These are phyloP conservation scores for Ascochyta viciae-villosae DNA, from an alignment of 2,329 filamentous ascomycete species.

Conservation along the genomic window DNA sequence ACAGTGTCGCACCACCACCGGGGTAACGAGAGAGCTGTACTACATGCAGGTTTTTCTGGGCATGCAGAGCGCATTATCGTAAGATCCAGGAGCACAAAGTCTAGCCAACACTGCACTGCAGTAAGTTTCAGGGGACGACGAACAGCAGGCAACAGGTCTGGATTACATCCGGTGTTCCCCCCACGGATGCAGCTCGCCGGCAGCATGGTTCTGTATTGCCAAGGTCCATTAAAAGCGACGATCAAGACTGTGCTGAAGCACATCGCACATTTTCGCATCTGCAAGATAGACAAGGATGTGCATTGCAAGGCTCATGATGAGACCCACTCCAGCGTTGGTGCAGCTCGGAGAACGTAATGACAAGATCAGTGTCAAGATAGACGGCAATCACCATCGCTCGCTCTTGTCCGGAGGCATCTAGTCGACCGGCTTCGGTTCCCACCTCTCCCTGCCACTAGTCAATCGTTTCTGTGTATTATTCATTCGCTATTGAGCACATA, in stretches of 20 bases:
- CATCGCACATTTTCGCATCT: slow-evolving; percentile 4
- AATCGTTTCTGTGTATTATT: neutral
- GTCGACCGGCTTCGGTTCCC: neutral
- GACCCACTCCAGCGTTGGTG: neutral
- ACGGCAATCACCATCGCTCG: neutral
- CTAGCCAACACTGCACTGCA: slow-evolving; percentile 4
- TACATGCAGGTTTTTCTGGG: slow-evolving; percentile 2
- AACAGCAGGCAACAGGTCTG: neutral
- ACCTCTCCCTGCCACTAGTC: neutral
- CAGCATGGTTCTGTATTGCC: slow-evolving; percentile 6
- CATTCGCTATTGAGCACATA: neutral
- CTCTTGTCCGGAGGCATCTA: neutral
- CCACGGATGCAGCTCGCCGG: neutral
- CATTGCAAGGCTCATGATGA: neutral
- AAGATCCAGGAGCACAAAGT: slow-evolving; percentile 2
- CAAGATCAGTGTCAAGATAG: neutral
- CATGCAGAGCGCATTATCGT: slow-evolving; percentile 9
- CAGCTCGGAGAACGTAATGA: neutral
- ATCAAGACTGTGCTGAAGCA: slow-evolving; percentile 5
- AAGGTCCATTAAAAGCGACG: slow-evolving; percentile 1
- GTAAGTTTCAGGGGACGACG: slow-evolving; percentile 1
- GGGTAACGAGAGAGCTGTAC: slow-evolving; percentile 3
- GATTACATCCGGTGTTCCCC: slow-evolving; percentile 1
- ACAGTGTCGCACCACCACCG: slow-evolving; percentile 10
- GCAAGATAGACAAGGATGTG: slow-evolving; percentile 9